Conservation (phyloP, 2,329 filamentous ascomycete genomes). For the Pseudocercospora fuligena region DNA sequence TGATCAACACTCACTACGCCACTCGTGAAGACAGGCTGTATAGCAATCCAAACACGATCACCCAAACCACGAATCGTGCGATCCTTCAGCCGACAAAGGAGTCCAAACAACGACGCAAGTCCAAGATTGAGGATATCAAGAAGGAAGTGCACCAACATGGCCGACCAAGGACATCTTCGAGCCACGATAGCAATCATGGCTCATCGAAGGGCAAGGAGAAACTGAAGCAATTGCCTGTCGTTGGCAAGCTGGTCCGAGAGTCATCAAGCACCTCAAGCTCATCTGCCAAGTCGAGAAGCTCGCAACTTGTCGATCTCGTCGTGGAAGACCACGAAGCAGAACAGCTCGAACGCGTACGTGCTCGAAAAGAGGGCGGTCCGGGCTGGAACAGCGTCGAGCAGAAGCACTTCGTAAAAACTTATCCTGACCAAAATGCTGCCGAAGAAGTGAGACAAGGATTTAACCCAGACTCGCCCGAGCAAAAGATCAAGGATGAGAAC, state of each 20-base stretch:
- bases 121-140: conserved; percentile 52
- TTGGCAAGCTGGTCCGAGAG: conserved; percentile 49
- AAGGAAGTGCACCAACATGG: conserved; percentile 46
- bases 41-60: conserved; percentile 57
- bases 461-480: conserved; percentile 54
- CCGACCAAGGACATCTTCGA: conserved; percentile 29
- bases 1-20: conserved; percentile 82
- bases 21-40: conserved; percentile 69
- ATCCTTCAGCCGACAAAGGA: conserved; percentile 58
- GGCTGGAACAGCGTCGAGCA: conserved; percentile 63
- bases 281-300: conserved; percentile 57
- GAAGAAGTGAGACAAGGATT: conserved; percentile 61
- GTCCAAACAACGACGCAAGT: conserved; percentile 54
- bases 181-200: conserved; percentile 38
- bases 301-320: conserved; percentile 69
- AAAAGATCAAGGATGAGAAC: conserved; percentile 47
- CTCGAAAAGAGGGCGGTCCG: conserved; percentile 65
- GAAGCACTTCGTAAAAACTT: conserved; percentile 61
- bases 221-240: conserved; percentile 36
- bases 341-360: conserved; percentile 64
- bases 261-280: conserved; percentile 48
- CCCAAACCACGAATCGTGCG: conserved; percentile 60
- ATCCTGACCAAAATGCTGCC: conserved; percentile 50
- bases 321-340: conserved; percentile 68
- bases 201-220: conserved; percentile 36